Conservation (phyloP, 2,329 filamentous ascomycete species). For the Thermomyces lanuginosus region DNA sequence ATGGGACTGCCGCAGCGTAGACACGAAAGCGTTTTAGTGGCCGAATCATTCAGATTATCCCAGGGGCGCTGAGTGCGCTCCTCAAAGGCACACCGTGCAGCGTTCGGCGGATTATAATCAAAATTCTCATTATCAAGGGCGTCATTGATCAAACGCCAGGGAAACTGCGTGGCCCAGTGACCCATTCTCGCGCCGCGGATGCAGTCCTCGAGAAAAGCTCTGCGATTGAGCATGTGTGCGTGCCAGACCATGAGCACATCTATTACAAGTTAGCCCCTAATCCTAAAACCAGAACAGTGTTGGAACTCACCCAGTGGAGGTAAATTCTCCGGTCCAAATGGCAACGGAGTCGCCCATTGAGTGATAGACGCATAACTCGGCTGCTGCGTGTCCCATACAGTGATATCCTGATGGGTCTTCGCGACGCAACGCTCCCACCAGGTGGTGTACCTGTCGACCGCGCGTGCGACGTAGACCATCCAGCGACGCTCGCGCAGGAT, state of each 20-base stretch:
- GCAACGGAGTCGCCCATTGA: too few relatives aligned
- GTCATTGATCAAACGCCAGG: slow-evolving; percentile 43
- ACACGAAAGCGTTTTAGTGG: slow-evolving; percentile 1
- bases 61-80: slow-evolving; percentile 1
- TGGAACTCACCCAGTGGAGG: neutral
- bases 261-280: slow-evolving; percentile 8
- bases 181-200: slow-evolving; percentile 38
- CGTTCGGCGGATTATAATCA: slow-evolving; percentile 1
- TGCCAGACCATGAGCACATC: slow-evolving; percentile 73
- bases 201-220: slow-evolving; percentile 52
- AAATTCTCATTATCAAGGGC: slow-evolving; percentile 27
- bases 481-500: slow-evolving; percentile 29
- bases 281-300: neutral
- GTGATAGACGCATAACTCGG: too few relatives aligned
- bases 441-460: slow-evolving; percentile 3
- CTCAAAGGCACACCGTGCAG: neutral
- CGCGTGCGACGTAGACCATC: slow-evolving; percentile 5
- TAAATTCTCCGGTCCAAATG: neutral
- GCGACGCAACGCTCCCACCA: slow-evolving; percentile 5
- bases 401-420: too few relatives aligned
- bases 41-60: slow-evolving; percentile 4
- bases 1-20: slow-evolving; percentile 1
- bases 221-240: slow-evolving; percentile 57
- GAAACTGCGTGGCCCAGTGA: slow-evolving; percentile 45
- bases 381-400: too few relatives aligned